Evolutionary conservation across 176 grass and related monocot genomes (phyloP), one percentile per base, ranked within the genome.

Genomic region (barley (Hordeum vulgare)): DNA sequence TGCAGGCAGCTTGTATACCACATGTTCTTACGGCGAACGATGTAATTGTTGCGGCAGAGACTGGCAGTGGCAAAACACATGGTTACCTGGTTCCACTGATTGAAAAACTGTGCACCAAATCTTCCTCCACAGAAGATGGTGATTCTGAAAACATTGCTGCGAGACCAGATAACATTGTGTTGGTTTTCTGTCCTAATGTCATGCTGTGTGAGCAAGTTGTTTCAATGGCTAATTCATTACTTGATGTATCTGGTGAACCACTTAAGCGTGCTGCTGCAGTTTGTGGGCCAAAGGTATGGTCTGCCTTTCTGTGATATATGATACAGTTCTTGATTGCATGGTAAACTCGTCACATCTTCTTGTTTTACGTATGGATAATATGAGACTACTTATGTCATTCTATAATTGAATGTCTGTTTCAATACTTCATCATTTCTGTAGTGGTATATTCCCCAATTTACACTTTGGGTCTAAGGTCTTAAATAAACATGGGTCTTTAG

Each of bases 171-270:
- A 83, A 85, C 25, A 85, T 77, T 0, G 70, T 88, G 54, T 66
- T 98, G 73, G 87, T 98, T 33, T 89, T 98, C 60, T 98, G 96
- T 80, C 93, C 96, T 57, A 98, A 98, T 87, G 91, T 89, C 59
- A 96, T 98, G 96, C 89, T 98, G 12, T 98, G 93, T 76, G 96
- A 94, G 36, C 96, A 98, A 91, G 96, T 94, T 53, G 87, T 94
- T 66, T 61, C 53, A 62, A 98, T 98, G 96, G 85, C 96, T 63
- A 90, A 94, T 75, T 89, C 77, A 8, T 84, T 98, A 71, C 56
- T 98, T 59, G 62, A 94, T 85, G 85, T 94, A 21, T 95, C 80
- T 78, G 89, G 93, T 24, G 80, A 89, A 80, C 85, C 91, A 85
- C 76, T 98, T 74, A 86, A 90, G 41, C 83, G 57, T 86, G 87